phyloP scores from a whole-genome alignment of 805 yeast genomes.

The Pichia occidentalis region DNA sequence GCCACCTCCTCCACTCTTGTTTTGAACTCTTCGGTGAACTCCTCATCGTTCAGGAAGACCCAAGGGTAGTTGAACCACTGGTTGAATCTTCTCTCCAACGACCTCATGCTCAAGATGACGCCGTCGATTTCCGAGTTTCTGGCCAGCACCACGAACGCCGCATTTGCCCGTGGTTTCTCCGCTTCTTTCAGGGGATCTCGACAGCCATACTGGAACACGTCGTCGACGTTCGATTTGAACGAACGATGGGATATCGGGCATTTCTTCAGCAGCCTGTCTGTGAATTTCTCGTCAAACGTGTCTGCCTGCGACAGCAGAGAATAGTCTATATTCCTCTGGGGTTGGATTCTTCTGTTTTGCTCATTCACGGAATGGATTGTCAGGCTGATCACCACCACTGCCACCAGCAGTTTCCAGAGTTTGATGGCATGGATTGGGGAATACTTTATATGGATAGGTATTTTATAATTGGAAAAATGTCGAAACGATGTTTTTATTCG shows the following conservation, averaged over 20 bases:
- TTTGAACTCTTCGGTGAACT: slow-evolving; percentile 61
- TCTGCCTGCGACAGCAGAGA: slow-evolving; percentile 7
- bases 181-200: slow-evolving; percentile 22
- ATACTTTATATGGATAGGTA: slow-evolving; percentile 2
- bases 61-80: slow-evolving; percentile 94
- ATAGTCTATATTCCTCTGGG: slow-evolving; percentile 7
- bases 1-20: slow-evolving; percentile 45
- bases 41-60: slow-evolving; percentile 79
- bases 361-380: neutral
- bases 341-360: neutral
- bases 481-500: slow-evolving; percentile 2
- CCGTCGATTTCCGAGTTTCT: slow-evolving; percentile 74
- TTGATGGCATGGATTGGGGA: neutral
- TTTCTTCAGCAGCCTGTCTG: slow-evolving; percentile 10
- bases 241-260: slow-evolving; percentile 26
- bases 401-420: slow-evolving; percentile 5
- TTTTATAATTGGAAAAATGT: neutral
- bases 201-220: slow-evolving; percentile 31
- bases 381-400: neutral
- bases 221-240: slow-evolving; percentile 21
- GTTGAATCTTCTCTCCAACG: slow-evolving; percentile 82
- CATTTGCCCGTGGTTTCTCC: slow-evolving; percentile 52
- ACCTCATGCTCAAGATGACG: slow-evolving; percentile 64
- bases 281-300: slow-evolving; percentile 19
- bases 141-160: slow-evolving; percentile 78